Base-by-base conservation (phyloP, 2,329 filamentous ascomycete genomes). In the Aspergillus sclerotialis region DNA sequence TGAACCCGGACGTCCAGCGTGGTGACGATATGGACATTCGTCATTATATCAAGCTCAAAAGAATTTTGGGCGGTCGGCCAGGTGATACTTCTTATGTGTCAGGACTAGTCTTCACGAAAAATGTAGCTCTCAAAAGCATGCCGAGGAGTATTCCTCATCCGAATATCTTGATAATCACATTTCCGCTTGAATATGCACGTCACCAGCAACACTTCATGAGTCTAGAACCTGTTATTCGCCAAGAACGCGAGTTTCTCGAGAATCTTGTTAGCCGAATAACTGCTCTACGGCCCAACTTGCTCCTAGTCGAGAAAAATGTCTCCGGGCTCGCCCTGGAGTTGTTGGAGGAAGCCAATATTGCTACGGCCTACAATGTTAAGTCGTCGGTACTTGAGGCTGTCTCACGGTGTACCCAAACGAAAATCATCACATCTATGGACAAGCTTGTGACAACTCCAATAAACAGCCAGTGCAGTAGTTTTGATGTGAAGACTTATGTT, bases 151-250 rank as follows among this genome's bases (percentile, higher is more conserved):
- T 96, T 42, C 62, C 73, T 9, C 82, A 85, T 35, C 92, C 92
- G 3, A 80, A 87, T 19, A 92, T 98, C 41, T 74, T 94, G 31
- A 86, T 98, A 44, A 82, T 98, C 37, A 90, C 88, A 0, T 98
- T 98, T 53, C 81, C 92, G 0, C 86, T 98, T 38, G 92, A 98
- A 56, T 98, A 98, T 59, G 86, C 93, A 38, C 79, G 92, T 25
- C 88, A 95, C 48, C 82, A 90, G 53, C 77, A 86, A 43, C 89
- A 96, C 57, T 96, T 98, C 58, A 95, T 98, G 89, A 98, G 92
- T 50, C 67, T 98, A 32, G 88, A 96, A 50, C 90, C 90, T 25
- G 88, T 98, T 36, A 94, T 98, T 49, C 84, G 90, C 36, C 92
- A 98, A 59, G 93, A 98, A 63, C 83, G 85, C 46, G 92, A 98